Evolutionary conservation across 2,329 filamentous ascomycete genomes (phyloP), one percentile per base, ranked within the genome.

Genomic region (Mycosphaerella sp.): DNA sequence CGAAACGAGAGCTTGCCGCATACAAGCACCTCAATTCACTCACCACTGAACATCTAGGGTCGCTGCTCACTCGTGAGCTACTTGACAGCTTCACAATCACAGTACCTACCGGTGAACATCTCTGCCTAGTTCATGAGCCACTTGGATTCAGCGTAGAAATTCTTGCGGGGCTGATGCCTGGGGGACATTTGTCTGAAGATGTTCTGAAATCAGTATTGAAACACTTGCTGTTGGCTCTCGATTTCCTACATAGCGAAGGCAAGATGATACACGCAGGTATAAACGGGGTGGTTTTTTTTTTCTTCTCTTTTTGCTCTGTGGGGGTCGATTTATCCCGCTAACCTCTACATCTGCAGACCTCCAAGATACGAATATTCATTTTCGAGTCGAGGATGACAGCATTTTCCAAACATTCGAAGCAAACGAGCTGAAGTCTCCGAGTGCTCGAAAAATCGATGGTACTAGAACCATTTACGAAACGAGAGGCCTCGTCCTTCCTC

Each of bases 351-450:
- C 28, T n/a, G 28, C 28, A 59, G 59, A 62, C 34, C 54, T 62
- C 13, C 61, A 59, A 45, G 40, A 51, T 4, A 40, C 42, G 21
- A 60, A 62, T 42, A 49, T 62, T 35, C 58, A 57, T 47, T 46
- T 62, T n/a, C 52, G 44, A 6, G 50, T 61, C 21, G 41, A 52
- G 13, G 60, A 61, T 50, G 25, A 57, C 32, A 51, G 51, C 25
- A 34, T 61, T 16, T 50, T 61, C 10, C 32, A 41, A 2, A 27
- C 53, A 6, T 61, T 53, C 50, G 57, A 59, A 41, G 28, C 37
- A 14, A 25, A 51, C 2, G 59, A 62, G 43, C 17, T 44, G 14
- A 35, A 46, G 21, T 25, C 56, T 17, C 55, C 57, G 7, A 58
- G 35, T 14, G 47, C 49, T 34, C 42, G 52, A 37, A 62, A 59